A percentile compares a stretch with the other conserved stretches of the same genome.
Conservation (phyloP, 2,329 filamentous ascomycete genomes). For the Epichloe gansuensis region DNA sequence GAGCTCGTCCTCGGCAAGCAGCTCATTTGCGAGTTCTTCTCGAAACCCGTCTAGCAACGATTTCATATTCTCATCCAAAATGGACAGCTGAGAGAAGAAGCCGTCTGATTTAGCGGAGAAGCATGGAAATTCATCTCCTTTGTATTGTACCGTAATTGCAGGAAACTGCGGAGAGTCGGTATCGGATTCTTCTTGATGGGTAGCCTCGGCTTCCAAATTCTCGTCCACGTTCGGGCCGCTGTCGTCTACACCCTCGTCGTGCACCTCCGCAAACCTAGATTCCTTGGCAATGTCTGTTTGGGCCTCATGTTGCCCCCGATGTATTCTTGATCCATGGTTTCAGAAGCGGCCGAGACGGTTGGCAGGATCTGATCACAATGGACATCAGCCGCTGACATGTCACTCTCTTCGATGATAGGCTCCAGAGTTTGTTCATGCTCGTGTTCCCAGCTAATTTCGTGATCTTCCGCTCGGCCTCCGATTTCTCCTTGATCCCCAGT, state of each 20-base stretch:
- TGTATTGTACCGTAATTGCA: conserved; percentile 30
- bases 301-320: neutral
- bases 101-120: conserved; percentile 24
- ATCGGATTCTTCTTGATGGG: conserved; percentile 3
- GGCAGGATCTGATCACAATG: neutral
- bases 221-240: neutral
- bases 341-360: neutral
- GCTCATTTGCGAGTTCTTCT: conserved; percentile 32
- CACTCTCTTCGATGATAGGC: neutral
- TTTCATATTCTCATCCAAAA: conserved; percentile 32
- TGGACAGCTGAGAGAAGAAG: conserved; percentile 32
- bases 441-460: conserved; percentile 14
- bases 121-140: conserved; percentile 30
- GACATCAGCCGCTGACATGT: neutral
- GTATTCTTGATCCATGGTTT: neutral
- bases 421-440: conserved; percentile 6
- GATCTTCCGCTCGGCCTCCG: conserved; percentile 3
- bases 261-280: neutral
- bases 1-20: conserved; percentile 34
- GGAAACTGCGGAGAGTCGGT: conserved; percentile 16
- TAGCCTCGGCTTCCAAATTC: neutral
- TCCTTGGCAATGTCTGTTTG: neutral
- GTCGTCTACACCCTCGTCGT: conserved; percentile 2
- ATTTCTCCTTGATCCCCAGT: neutral
- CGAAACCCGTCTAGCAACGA: conserved; percentile 33